These are phyloP conservation scores for Pythium pectinolyticum DNA, from an alignment of 352 stramenopile species.

Conservation along the genomic window DNA sequence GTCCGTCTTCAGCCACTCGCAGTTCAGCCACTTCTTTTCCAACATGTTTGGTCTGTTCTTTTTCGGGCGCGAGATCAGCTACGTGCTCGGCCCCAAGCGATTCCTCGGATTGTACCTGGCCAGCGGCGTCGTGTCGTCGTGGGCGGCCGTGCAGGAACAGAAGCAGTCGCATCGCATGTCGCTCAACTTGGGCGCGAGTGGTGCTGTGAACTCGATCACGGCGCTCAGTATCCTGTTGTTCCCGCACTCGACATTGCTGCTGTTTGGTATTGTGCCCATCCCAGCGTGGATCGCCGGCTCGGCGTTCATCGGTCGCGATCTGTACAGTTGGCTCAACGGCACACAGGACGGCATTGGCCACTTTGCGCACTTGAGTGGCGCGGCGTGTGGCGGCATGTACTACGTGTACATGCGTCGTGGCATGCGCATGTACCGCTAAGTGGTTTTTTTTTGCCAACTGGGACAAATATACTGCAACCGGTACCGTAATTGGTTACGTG, in stretches of 20 bases:
- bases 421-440: constrained; percentile 32
- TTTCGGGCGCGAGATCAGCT: constrained; percentile 69
- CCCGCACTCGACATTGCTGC: constrained; percentile 66
- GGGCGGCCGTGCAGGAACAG: constrained; percentile 62
- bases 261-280: constrained; percentile 77
- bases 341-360: constrained; percentile 62
- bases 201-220: constrained; percentile 80
- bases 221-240: constrained; percentile 69
- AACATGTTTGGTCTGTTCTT: constrained; percentile 83
- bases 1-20: constrained; percentile 68
- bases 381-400: constrained; percentile 58
- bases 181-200: constrained; percentile 69
- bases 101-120: constrained; percentile 77
- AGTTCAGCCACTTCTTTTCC: constrained; percentile 51
- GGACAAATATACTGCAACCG: too few relatives aligned
- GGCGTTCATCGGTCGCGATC: constrained; percentile 74
- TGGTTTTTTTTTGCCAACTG: too few relatives aligned
- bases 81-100: constrained; percentile 58
- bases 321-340: constrained; percentile 61
- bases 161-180: constrained; percentile 38
- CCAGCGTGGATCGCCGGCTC: constrained; percentile 69
- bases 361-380: constrained; percentile 72
- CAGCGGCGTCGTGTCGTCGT: constrained; percentile 68
- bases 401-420: constrained; percentile 54
- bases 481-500: too few relatives aligned